These are phyloP conservation scores for Cucumis hystrix DNA, from an alignment of 306 rosid genomes.

Conservation along the genomic window DNA sequence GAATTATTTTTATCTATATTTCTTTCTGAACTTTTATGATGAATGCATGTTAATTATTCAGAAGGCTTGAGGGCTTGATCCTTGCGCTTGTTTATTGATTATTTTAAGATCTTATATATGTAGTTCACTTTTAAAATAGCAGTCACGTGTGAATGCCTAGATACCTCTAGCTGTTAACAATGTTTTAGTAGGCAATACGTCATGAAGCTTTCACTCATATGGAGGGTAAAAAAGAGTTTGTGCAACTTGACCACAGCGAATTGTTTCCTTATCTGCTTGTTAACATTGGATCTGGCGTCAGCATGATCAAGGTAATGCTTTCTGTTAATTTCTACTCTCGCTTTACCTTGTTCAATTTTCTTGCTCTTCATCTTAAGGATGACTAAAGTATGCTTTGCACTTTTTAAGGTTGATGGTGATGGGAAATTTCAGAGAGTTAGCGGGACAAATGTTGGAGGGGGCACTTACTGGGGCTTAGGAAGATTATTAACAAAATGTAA, in stretches of 20 bases:
- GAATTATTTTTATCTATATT: neutral
- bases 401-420: conserved; percentile 83
- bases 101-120: neutral
- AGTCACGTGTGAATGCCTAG: neutral
- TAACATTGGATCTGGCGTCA: conserved; percentile 96
- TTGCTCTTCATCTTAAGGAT: conserved; percentile 5
- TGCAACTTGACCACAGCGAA: conserved; percentile 89
- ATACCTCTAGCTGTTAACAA: conserved; percentile 21
- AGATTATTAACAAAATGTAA: conserved; percentile 91
- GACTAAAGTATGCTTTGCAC: conserved; percentile 7
- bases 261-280: conserved; percentile 94
- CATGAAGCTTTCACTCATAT: conserved; percentile 99
- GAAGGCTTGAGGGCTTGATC: neutral
- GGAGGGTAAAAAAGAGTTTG: conserved; percentile 91
- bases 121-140: neutral
- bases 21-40: neutral
- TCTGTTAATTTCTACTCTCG: neutral
- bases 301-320: conserved; percentile 77
- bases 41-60: neutral
- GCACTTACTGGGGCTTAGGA: conserved; percentile 99
- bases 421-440: conserved; percentile 92
- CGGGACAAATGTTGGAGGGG: conserved; percentile 99
- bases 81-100: neutral
- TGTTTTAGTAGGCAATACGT: conserved; percentile 93
- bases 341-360: conserved; percentile 5